Percentiles rank a stretch among this genome's conserved stretches.
These are phyloP conservation scores for Russula emetica DNA, from an alignment of 768 basidiomycete genomes.

Conservation along the genomic window DNA sequence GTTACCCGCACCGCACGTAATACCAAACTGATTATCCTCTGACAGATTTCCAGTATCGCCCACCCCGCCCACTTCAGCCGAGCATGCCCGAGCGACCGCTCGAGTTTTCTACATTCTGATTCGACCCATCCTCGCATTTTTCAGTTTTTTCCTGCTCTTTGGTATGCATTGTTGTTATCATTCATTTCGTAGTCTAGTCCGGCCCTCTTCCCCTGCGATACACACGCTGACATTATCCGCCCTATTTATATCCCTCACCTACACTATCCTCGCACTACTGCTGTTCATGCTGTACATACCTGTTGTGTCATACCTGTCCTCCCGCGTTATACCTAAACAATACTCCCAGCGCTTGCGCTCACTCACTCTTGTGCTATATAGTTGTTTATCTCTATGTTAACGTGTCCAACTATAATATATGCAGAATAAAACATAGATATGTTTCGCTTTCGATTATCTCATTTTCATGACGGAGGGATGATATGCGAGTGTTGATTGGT, in stretches of 20 bases:
- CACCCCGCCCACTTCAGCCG: slow-evolving; percentile 47
- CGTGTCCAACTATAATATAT: slow-evolving; percentile 16
- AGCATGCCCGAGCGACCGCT: slow-evolving; percentile 44
- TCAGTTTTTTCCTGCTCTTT: background rate
- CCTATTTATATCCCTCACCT: slow-evolving; percentile 4
- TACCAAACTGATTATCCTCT: background rate
- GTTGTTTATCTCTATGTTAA: slow-evolving; percentile 25
- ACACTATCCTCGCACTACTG: slow-evolving; percentile 8
- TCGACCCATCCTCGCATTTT: background rate
- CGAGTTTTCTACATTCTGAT: slow-evolving; percentile 58
- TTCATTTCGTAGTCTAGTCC: slow-evolving; percentile 13
- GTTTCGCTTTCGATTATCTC: background rate
- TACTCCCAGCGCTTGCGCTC: slow-evolving; percentile 7
- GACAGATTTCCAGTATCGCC: slow-evolving; percentile 65
- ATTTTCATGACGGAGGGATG: background rate
- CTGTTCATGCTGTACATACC: slow-evolving; percentile 25
- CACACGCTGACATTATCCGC: slow-evolving; percentile 3
- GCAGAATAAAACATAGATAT: slow-evolving; percentile 23
- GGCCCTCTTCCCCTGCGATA: slow-evolving; percentile 9
- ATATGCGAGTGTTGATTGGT: background rate
- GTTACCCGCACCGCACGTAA: background rate
- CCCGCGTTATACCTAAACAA: slow-evolving; percentile 18
- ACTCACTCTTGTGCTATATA: slow-evolving; percentile 24
- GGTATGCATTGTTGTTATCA: slow-evolving; percentile 19
- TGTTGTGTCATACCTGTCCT: slow-evolving; percentile 21